These are phyloP conservation scores for Aphanomyces invadans DNA, from an alignment of 352 stramenopile species.

Conservation along the genomic window DNA sequence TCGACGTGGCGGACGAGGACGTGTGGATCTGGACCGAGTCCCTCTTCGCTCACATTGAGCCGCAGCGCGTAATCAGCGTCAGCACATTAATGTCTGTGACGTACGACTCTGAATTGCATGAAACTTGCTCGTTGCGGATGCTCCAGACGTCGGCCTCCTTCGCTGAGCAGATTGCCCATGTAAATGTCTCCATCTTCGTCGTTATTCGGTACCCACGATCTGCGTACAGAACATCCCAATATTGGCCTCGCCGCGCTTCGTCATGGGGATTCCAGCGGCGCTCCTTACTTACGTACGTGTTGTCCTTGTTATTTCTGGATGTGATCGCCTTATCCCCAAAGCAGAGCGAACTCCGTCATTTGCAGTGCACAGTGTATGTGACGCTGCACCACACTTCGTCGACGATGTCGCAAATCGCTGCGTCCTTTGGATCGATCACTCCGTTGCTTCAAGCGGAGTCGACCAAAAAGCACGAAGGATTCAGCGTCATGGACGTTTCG, in stretches of 20 bases:
- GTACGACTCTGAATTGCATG: constrained; percentile 12
- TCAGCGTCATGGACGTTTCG: not conserved
- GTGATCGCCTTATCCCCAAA: too few species aligned
- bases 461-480: not conserved
- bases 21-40: constrained; percentile 6
- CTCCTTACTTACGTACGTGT: constrained; percentile 14
- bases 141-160: not conserved
- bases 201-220: too few species aligned
- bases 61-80: not conserved
- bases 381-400: constrained; percentile 1
- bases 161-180: too few species aligned
- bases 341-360: not conserved
- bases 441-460: not conserved
- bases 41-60: not conserved
- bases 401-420: not conserved
- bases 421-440: not conserved
- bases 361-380: not conserved
- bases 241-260: constrained; percentile 6
- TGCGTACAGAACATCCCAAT: not conserved
- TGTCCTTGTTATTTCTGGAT: too few species aligned
- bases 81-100: constrained; percentile 16
- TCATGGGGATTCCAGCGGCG: constrained; percentile 11
- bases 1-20: not conserved
- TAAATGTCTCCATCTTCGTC: not conserved
- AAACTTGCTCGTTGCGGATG: not conserved